Percentiles rank a stretch among this genome's conserved stretches.
phyloP scores from a whole-genome alignment of 768 basidiomycete species.

The Kwoniella sp. region DNA sequence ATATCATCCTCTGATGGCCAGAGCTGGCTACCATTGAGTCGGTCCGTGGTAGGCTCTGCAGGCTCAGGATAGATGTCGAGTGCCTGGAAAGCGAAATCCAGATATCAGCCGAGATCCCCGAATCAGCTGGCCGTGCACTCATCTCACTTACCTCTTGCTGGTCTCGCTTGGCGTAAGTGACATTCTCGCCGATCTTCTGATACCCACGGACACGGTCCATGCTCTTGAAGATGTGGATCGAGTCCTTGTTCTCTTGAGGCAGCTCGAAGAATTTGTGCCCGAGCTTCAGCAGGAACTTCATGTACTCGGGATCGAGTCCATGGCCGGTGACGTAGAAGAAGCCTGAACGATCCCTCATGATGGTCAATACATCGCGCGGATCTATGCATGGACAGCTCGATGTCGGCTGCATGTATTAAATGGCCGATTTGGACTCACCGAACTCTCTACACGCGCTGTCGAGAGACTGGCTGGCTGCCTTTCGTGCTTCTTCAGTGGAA shows the following conservation, averaged over 20 bases:
- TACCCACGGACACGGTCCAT: conserved; percentile 34
- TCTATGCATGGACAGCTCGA: too few relatives aligned
- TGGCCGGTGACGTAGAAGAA: conserved; percentile 44
- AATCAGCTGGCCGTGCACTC: not conserved
- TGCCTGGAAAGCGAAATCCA: conserved; percentile 15
- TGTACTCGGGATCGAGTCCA: conserved; percentile 24
- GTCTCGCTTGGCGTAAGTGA: conserved; percentile 41
- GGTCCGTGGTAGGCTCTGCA: conserved; percentile 22
- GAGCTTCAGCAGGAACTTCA: conserved; percentile 27
- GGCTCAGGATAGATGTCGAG: conserved; percentile 41
- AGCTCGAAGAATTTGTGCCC: conserved; percentile 38
- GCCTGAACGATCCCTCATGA: conserved; percentile 20
- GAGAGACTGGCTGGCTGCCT: conserved; percentile 16
- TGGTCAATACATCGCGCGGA: too few relatives aligned
- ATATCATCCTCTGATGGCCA: conserved; percentile 31
- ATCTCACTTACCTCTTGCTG: conserved; percentile 29
- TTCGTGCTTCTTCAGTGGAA: conserved; percentile 23
- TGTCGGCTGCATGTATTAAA: too few relatives aligned
- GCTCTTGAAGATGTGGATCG: conserved; percentile 34
- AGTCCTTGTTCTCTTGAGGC: conserved; percentile 29
- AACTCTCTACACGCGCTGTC: conserved; percentile 35
- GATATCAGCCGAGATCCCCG: not conserved
- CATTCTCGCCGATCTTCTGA: conserved; percentile 39
- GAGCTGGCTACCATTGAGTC: conserved; percentile 28
- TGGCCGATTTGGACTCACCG: too few relatives aligned